These are phyloP conservation scores for Clonostachys chloroleuca DNA, from an alignment of 2,329 filamentous ascomycete genomes.

Conservation along the genomic window DNA sequence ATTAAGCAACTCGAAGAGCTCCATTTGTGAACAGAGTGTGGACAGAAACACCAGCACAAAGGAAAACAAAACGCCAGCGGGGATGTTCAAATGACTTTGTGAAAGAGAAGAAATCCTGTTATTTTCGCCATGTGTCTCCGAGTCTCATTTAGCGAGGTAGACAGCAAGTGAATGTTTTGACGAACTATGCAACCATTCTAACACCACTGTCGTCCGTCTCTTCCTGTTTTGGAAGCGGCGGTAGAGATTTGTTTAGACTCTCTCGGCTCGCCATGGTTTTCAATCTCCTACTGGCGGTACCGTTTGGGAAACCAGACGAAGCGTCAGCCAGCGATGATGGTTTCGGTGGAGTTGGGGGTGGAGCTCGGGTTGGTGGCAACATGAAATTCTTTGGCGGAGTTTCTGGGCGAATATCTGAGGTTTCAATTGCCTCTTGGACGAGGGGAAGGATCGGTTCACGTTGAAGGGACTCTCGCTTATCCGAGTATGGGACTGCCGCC, in stretches of 20 bases:
- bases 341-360: slow-evolving; percentile 25
- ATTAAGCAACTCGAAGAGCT: not conserved
- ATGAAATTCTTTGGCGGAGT: slow-evolving; percentile 34
- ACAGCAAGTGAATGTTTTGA: not conserved
- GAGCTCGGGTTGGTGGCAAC: slow-evolving; percentile 37
- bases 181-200: slow-evolving; percentile 23
- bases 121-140: not conserved
- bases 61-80: not conserved
- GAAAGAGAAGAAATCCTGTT: slow-evolving; percentile 1
- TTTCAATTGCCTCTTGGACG: slow-evolving; percentile 86
- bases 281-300: too few relatives aligned
- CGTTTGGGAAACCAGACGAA: too few relatives aligned
- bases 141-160: not conserved
- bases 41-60: too few relatives aligned
- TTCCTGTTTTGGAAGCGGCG: slow-evolving; percentile 43
- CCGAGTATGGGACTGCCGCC: slow-evolving; percentile 18
- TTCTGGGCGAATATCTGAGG: slow-evolving; percentile 31
- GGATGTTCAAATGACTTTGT: not conserved
- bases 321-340: slow-evolving; percentile 7
- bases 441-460: slow-evolving; percentile 65
- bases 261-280: slow-evolving; percentile 40
- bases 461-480: slow-evolving; percentile 53
- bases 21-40: not conserved
- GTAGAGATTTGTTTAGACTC: slow-evolving; percentile 57
- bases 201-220: slow-evolving; percentile 16